phyloP scores from a whole-genome alignment of 1,284 basidiomycete genomes.

The Heterobasidion irregulare region DNA sequence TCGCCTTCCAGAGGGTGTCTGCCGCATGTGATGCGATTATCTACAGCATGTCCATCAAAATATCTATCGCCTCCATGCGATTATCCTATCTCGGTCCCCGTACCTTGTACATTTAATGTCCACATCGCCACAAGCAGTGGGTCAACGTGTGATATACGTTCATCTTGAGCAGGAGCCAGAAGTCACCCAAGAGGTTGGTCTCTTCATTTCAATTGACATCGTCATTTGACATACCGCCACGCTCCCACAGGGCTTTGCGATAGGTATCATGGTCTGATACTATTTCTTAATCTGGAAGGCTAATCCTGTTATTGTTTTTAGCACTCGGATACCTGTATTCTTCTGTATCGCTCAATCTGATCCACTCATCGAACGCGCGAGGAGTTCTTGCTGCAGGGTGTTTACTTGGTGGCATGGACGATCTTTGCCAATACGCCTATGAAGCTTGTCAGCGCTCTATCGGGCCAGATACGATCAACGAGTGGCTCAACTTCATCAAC shows the following conservation, averaged over 20 bases:
- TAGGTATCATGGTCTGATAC: constrained; percentile 33
- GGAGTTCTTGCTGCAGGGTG: constrained; percentile 76
- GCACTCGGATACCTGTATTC: constrained; percentile 78
- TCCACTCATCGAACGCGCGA: constrained; percentile 72
- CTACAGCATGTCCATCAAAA: constrained; percentile 66
- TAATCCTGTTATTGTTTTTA: constrained; percentile 18
- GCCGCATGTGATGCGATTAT: neutral
- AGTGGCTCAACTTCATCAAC: constrained; percentile 74
- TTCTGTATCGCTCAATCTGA: constrained; percentile 53
- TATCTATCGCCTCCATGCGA: constrained; percentile 68
- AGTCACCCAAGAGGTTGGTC: constrained; percentile 73
- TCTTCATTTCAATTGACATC: constrained; percentile 8
- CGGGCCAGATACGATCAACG: constrained; percentile 58
- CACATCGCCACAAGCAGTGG: constrained; percentile 53
- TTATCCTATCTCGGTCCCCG: constrained; percentile 80
- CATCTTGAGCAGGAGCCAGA: constrained; percentile 70
- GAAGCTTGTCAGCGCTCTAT: constrained; percentile 68
- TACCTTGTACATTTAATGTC: constrained; percentile 81
- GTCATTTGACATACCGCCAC: constrained; percentile 8
- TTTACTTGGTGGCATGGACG: constrained; percentile 78
- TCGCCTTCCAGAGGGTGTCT: constrained; percentile 8
- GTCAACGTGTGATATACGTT: constrained; percentile 63
- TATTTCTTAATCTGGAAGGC: constrained; percentile 6
- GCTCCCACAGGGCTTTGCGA: constrained; percentile 54
- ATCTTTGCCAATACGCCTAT: constrained; percentile 74